Base-by-base conservation (phyloP, 2,329 filamentous ascomycete genomes). In the Alternaria longipes region DNA sequence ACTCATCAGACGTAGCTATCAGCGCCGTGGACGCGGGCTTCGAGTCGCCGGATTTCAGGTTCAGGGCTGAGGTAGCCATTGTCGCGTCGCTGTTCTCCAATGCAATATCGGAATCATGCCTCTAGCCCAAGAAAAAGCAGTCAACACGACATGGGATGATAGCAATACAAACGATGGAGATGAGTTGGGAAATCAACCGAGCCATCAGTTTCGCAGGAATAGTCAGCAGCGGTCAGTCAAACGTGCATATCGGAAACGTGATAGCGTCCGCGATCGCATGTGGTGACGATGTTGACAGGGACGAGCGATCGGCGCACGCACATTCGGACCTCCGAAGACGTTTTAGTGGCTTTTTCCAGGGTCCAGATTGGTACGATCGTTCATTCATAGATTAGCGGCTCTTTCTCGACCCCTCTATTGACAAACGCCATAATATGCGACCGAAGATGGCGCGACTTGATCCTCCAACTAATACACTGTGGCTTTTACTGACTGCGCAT, bases 51-150 rank as follows among this genome's bases (percentile, higher is more conserved):
- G 67, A 67, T 61, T 73, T 78, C 71, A 77, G 63, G 66, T 73
- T 78, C 71, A 77, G 63, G 66, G 72, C 75, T 52, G 74, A 69
- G 45, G 73, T 70, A 66, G 76, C 75, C 77, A 79, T 79, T 64
- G 64, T 70, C 49, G 67, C 56, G 64, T 55, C 55, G 49, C 46
- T 60, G 24, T 41, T 50, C 53, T 60, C 41, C 44, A 30, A 41
- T 38, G 47, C 42, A 45, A 62, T 44, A 18, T 50, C 56, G 44
- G 24, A 65, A 63, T 63, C 74, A 76, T 76, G 56, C 70, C 72
- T 67, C 32, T 40, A 54, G 53, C 9, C 18, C 18, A 38, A 46
- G n/a, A 47, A 55, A 55, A 8, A 49, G 28, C 24, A 49, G 6
- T 3, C 53, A 47, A 44, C 30, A 28, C 30, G 7, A 47, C 12